A percentile compares a stretch with the other conserved stretches of the same genome.
These are phyloP conservation scores for Besnoitia besnoiti DNA, from an alignment of 169 alveolate genomes.

Conservation along the genomic window DNA sequence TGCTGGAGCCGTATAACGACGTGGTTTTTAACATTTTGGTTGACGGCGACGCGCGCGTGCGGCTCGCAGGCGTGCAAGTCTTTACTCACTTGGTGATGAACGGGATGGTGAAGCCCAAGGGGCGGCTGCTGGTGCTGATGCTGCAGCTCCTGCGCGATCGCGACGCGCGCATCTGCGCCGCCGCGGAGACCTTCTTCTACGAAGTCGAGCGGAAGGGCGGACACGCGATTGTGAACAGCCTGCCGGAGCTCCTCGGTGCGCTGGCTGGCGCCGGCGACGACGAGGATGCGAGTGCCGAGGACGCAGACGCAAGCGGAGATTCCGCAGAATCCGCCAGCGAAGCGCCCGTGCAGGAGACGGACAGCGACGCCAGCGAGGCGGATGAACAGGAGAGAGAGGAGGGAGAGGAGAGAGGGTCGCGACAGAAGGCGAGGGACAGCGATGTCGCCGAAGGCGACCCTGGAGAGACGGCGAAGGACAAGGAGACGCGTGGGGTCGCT, in stretches of 20 bases:
- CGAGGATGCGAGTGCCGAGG: not conserved
- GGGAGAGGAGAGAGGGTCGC: not conserved
- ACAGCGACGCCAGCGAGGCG: not conserved
- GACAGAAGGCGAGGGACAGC: no score
- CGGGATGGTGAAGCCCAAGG: slow-evolving; percentile 52
- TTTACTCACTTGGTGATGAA: slow-evolving; percentile 43
- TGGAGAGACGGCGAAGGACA: not conserved
- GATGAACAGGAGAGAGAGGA: slow-evolving; percentile 13
- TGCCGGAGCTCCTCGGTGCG: slow-evolving; percentile 41
- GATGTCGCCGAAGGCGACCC: no score
- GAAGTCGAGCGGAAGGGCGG: slow-evolving; percentile 36
- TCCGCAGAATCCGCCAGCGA: not conserved
- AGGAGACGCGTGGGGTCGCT: not conserved
- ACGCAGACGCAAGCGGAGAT: not conserved
- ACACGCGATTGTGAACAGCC: not conserved
- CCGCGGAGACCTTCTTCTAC: slow-evolving; percentile 29
- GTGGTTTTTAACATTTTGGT: slow-evolving; percentile 11
- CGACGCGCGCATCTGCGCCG: not conserved
- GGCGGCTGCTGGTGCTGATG: slow-evolving; percentile 45
- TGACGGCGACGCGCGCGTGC: not conserved
- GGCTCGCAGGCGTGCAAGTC: slow-evolving; percentile 48
- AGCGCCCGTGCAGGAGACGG: not conserved
- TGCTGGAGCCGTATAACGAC: slow-evolving; percentile 47
- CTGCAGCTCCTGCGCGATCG: slow-evolving; percentile 5
- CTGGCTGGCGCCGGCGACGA: not conserved